phyloP scores from a whole-genome alignment of 768 basidiomycete genomes.

The Tulasnella sp. region DNA sequence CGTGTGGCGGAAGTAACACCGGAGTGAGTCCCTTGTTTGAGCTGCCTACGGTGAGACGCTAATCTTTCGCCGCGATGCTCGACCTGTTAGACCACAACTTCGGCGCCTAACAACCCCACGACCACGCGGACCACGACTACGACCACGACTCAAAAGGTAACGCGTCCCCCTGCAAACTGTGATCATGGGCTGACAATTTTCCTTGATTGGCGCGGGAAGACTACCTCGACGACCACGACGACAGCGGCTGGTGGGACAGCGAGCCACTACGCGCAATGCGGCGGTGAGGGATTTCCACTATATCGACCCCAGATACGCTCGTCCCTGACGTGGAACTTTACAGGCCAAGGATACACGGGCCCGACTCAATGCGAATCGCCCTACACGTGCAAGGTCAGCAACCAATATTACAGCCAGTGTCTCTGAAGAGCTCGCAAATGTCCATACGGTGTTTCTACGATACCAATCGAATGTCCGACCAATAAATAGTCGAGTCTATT shows the following conservation, averaged over 20 bases:
- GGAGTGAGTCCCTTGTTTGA: not conserved
- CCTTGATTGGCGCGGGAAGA: not conserved
- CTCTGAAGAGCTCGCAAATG: not conserved
- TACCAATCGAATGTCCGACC: no score
- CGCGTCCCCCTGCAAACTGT: not conserved
- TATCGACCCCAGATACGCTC: not conserved
- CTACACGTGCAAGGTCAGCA: not conserved
- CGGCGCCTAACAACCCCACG: not conserved
- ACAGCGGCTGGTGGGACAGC: not conserved
- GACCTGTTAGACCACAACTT: not conserved
- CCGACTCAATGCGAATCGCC: not conserved
- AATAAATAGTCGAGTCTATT: no score
- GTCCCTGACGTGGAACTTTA: not conserved
- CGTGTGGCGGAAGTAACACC: not conserved
- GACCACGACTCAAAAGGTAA: not conserved
- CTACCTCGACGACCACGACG: not conserved
- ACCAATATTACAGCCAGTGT: not conserved
- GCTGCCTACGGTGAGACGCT: not conserved
- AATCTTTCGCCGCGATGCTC: no score
- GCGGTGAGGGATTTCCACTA: not conserved
- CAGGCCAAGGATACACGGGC: not conserved
- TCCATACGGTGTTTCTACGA: not conserved
- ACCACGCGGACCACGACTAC: not conserved
- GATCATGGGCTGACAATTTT: not conserved
- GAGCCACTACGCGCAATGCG: not conserved